Evolutionary conservation across 805 yeast species (phyloP).

Genomic region (Sugiyamaella floridensis): DNA sequence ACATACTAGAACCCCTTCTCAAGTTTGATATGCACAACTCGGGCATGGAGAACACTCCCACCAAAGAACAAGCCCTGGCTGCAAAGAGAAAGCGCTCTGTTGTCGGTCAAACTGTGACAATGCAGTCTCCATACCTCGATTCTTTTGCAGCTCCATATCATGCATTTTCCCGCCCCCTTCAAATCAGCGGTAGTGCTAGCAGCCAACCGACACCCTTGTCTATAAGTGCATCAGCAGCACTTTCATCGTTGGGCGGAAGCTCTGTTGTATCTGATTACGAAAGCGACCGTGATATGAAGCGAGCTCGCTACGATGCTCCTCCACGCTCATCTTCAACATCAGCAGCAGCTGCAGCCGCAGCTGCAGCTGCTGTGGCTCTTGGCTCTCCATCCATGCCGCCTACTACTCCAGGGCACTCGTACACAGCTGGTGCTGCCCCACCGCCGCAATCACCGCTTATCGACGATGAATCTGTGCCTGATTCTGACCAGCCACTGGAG

Average conservation of each 20-base stretch:
- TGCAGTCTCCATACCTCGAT: not conserved
- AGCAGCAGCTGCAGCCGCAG: not conserved
- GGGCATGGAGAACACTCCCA: conserved; percentile 39
- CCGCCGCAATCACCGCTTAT: conserved; percentile 4
- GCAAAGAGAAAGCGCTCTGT: conserved; percentile 20
- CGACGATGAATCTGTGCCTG: conserved; percentile 20
- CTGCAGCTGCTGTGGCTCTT: not conserved
- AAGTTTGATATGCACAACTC: conserved; percentile 35
- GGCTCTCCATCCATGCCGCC: not conserved
- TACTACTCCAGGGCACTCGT: not conserved
- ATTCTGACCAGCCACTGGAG: conserved; percentile 32
- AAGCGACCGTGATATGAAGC: not conserved
- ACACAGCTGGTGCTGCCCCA: not conserved
- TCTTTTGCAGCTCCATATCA: not conserved
- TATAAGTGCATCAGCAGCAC: conserved; percentile 19
- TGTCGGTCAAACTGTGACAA: not conserved
- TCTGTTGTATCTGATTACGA: not conserved
- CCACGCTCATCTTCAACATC: not conserved
- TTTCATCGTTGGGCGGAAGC: conserved; percentile 13
- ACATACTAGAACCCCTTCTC: conserved; percentile 45
- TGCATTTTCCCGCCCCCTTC: conserved; percentile 9
- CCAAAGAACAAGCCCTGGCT: conserved; percentile 43
- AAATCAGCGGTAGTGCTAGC: conserved; percentile 10
- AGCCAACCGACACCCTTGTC: conserved; percentile 16
- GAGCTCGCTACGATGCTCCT: not conserved